phyloP scores from a whole-genome alignment of 1,284 basidiomycete genomes.

The Fomitopsis schrenkii region DNA sequence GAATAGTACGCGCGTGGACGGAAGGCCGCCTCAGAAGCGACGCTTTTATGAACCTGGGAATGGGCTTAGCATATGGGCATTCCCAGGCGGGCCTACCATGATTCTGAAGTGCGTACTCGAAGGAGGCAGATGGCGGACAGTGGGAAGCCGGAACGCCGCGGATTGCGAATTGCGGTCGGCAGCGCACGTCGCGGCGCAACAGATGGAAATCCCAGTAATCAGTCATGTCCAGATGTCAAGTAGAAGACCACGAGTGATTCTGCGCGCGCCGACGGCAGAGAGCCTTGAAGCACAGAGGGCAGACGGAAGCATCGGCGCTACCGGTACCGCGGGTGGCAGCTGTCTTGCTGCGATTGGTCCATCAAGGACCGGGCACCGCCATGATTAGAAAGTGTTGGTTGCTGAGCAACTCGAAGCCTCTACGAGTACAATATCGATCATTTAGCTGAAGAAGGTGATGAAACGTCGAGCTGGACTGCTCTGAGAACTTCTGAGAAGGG shows the following conservation, averaged over 20 bases:
- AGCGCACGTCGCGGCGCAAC: not conserved
- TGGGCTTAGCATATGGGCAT: not conserved
- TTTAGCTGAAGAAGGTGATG: not conserved
- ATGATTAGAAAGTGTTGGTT: not conserved
- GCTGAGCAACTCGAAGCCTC: not conserved
- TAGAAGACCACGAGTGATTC: not conserved
- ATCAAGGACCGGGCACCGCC: not conserved
- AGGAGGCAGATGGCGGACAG: not conserved
- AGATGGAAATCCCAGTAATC: not conserved
- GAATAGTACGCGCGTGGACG: not conserved
- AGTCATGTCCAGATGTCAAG: not conserved
- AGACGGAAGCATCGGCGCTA: no score
- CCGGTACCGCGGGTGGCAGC: not conserved
- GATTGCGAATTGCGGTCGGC: not conserved
- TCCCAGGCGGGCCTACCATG: not conserved
- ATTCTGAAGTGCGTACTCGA: not conserved
- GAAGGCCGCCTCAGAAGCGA: not conserved
- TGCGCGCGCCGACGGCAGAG: no score
- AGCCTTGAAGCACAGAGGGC: no score
- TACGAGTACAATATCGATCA: not conserved
- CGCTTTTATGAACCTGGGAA: not conserved
- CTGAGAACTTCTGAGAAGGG: not conserved
- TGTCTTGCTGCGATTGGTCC: not conserved
- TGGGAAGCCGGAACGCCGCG: not conserved
- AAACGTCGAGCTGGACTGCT: not conserved